A percentile compares a stretch with the other conserved stretches of the same genome.
These are phyloP conservation scores for Wickerhamomyces ciferrii DNA, from an alignment of 805 yeast species.

Conservation along the genomic window DNA sequence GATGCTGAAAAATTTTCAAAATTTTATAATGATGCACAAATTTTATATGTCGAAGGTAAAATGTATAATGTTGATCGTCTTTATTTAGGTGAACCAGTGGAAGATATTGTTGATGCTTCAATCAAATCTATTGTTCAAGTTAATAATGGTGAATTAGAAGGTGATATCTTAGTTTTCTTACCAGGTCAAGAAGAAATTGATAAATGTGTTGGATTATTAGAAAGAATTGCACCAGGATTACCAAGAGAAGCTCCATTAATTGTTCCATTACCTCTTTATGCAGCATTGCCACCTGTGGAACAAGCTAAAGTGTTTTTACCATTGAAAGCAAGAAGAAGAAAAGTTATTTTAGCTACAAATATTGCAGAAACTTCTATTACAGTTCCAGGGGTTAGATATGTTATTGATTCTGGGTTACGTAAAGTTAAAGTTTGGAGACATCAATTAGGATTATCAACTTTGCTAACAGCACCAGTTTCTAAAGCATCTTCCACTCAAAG, in stretches of 20 bases:
- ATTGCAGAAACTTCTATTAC: conserved; percentile 98
- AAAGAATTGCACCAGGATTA: conserved; percentile 54
- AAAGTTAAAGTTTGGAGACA: conserved; percentile 96
- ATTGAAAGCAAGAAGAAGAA: conserved; percentile 62
- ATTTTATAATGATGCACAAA: conserved; percentile 78
- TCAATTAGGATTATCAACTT: conserved; percentile 85
- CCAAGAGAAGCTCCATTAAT: conserved; percentile 73
- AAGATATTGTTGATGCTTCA: conserved; percentile 79
- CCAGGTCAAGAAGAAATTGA: conserved; percentile 99
- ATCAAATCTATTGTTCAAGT: conserved; percentile 73
- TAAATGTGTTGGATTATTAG: conserved; percentile 61
- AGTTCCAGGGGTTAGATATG: conserved; percentile 90
- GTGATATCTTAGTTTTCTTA: conserved; percentile 88
- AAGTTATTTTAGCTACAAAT: conserved; percentile 87
- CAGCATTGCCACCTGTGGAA: conserved; percentile 82
- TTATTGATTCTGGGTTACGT: conserved; percentile 86
- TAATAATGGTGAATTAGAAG: conserved; percentile 67
- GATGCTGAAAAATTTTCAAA: conserved; percentile 83
- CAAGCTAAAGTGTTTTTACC: conserved; percentile 78
- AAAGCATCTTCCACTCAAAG: conserved; percentile 94
- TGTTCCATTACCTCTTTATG: conserved; percentile 82
- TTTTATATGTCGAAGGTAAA: conserved; percentile 83
- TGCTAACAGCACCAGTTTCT: conserved; percentile 87
- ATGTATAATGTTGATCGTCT: conserved; percentile 76
- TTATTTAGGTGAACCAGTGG: conserved; percentile 59